A percentile compares a stretch with the other conserved stretches of the same genome.
Evolutionary conservation across 164 flowering plant genomes (phyloP).

Genomic region (Annona squamosa): DNA sequence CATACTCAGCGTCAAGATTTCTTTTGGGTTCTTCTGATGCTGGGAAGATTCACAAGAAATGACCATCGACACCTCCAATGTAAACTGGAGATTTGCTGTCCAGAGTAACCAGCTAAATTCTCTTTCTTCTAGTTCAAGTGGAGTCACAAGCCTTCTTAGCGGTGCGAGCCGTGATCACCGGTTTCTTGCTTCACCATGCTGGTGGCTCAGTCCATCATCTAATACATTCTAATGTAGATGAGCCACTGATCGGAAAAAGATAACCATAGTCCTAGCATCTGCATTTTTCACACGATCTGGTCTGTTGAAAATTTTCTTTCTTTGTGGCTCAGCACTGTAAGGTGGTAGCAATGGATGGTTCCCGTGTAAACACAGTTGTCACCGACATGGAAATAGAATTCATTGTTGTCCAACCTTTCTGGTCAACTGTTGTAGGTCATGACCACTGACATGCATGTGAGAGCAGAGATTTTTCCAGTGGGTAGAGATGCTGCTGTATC

Average conservation of each 20-base stretch:
- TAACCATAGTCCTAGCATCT: too few relatives aligned
- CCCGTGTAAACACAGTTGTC: neutral
- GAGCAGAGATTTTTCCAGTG: too few relatives aligned
- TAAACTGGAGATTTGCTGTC: neutral
- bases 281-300: neutral
- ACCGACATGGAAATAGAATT: too few relatives aligned
- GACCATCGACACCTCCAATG: neutral
- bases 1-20: slow-evolving; percentile 31
- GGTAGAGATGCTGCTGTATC: too few relatives aligned
- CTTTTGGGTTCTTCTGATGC: slow-evolving; percentile 34
- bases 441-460: too few relatives aligned
- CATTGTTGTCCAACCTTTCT: too few relatives aligned
- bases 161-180: neutral
- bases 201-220: neutral
- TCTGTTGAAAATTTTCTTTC: neutral
- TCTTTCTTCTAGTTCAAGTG: neutral
- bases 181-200: neutral
- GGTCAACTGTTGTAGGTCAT: too few relatives aligned
- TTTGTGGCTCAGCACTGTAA: neutral
- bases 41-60: slow-evolving; percentile 34
- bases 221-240: neutral
- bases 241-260: neutral
- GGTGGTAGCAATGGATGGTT: neutral
- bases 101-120: neutral
- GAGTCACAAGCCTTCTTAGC: too few relatives aligned